Conservation (phyloP, 2,329 filamentous ascomycete genomes). For the Stagonosporopsis rhizophila region DNA sequence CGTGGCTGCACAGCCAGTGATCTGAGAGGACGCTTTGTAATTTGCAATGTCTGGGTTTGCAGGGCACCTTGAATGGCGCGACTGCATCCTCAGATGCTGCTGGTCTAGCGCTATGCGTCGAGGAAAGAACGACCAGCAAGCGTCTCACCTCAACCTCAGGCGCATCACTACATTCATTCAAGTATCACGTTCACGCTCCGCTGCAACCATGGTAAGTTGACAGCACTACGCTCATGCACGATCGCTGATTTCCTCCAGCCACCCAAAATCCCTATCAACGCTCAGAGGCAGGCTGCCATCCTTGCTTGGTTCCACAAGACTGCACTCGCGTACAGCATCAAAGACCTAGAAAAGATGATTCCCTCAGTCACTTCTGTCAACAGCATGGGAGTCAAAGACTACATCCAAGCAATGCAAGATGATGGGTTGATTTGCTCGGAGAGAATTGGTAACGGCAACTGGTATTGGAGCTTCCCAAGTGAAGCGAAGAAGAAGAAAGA, state of each 20-base stretch:
- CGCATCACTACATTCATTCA: not conserved
- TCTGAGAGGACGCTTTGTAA: too few relatives aligned
- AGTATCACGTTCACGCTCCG: not conserved
- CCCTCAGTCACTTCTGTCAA: constrained; percentile 69
- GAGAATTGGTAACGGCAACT: constrained; percentile 75
- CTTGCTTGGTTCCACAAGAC: constrained; percentile 66
- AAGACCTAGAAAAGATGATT: constrained; percentile 71
- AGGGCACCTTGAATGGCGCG: constrained; percentile 6
- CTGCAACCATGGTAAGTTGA: constrained; percentile 17
- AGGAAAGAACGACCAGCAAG: constrained; percentile 23
- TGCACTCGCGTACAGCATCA: constrained; percentile 68
- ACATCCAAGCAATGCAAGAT: constrained; percentile 67
- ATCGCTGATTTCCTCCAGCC: constrained; percentile 43
- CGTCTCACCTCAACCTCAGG: not conserved
- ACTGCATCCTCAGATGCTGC: constrained; percentile 16
- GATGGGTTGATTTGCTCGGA: constrained; percentile 69
- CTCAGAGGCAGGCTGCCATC: constrained; percentile 65
- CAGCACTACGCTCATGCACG: not conserved
- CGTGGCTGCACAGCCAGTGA: too few relatives aligned
- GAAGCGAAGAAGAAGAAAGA: constrained; percentile 62
- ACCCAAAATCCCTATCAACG: constrained; percentile 64
- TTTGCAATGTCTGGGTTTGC: not conserved
- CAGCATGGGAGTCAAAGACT: constrained; percentile 72
- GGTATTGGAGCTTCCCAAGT: constrained; percentile 73
- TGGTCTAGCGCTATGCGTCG: constrained; percentile 11